Base-by-base conservation (phyloP, 805 yeast species). In the Candida piceae region DNA sequence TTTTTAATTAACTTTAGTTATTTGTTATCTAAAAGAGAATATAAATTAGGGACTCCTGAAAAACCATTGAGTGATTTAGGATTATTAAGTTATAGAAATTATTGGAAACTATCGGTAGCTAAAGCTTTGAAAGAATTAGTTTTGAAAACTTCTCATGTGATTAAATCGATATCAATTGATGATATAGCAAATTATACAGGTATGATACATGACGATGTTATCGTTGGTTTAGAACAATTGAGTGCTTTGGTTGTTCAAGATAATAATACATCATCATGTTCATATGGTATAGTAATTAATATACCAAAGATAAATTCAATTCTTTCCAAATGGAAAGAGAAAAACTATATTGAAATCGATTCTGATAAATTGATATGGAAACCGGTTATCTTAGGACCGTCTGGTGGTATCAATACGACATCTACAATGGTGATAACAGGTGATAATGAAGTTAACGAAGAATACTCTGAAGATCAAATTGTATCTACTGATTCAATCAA, bases 61-160 rank as follows among this genome's bases (percentile, higher is more conserved):
- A 90, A 89, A 53, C 98, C 98, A 0, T 67, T 90, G 39, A 81
- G 93, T 47, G 89, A 84, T 45, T 63, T 90, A 37, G 98, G 98
- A 0, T 63, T 88, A 34, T 60, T 84, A 21, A 84, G 96, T 42
- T 93, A 90, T 58, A 66, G 94, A 44, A 84, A 78, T 49, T 90
- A 84, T 58, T 93, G 97, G 97, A 80, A 74, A 47, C 62, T 76
- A 1, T 67, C 80, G 4, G 63, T 87, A 7, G 72, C 93, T 8
- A 68, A 62, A 29, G 67, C 64, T 30, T 60, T 83, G 16, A 44
- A 26, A 46, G 49, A 15, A 34, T 45, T 33, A 20, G 21, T 17
- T 20, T 25, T 7, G 18, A 22, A 20, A 32, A 34, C 33, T 22
- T 28, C 10, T 26, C 18, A n/a, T 31, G 33, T 6, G 44, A 44